Conservation (phyloP, 78 protist genomes). For the Dictyostelium purpureum region DNA sequence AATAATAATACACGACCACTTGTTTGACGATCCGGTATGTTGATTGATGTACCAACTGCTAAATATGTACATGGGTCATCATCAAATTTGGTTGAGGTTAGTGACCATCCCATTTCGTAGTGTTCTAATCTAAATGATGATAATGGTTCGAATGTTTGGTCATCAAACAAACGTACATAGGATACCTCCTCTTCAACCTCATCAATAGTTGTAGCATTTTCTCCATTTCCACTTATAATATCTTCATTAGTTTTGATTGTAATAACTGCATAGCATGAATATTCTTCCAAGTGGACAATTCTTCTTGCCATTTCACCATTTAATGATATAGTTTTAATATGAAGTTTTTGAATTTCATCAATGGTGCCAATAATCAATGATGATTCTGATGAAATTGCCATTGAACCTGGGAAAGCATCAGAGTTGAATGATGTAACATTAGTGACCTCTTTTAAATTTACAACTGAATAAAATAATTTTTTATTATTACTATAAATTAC, state of each 20-base stretch:
- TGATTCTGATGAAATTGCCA: conserved; percentile 87
- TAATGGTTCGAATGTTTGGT: conserved; percentile 84
- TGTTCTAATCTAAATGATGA: background rate
- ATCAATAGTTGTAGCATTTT: background rate
- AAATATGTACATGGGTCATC: conserved; percentile 47
- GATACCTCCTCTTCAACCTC: background rate
- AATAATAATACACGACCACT: conserved; percentile 91
- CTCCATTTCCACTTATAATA: too few relatives aligned
- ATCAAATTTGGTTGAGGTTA: background rate
- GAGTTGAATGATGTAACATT: conserved; percentile 86
- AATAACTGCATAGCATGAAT: conserved; percentile 32
- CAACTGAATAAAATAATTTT: conserved; percentile 87
- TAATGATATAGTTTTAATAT: conserved; percentile 89
- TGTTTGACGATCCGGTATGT: conserved; percentile 43
- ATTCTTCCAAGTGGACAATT: conserved; percentile 70
- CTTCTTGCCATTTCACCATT: conserved; percentile 89
- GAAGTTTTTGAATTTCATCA: conserved; percentile 94
- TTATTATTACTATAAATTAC: conserved; percentile 81
- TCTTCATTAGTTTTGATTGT: background rate
- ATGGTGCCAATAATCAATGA: conserved; percentile 80
- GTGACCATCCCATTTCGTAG: conserved; percentile 49
- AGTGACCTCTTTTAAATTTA: conserved; percentile 81
- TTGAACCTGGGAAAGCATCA: conserved; percentile 77
- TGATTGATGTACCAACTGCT: conserved; percentile 92
- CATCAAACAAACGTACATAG: conserved; percentile 65